These are phyloP conservation scores for Ogataea pilisensis DNA, from an alignment of 805 yeast genomes.

Conservation along the genomic window DNA sequence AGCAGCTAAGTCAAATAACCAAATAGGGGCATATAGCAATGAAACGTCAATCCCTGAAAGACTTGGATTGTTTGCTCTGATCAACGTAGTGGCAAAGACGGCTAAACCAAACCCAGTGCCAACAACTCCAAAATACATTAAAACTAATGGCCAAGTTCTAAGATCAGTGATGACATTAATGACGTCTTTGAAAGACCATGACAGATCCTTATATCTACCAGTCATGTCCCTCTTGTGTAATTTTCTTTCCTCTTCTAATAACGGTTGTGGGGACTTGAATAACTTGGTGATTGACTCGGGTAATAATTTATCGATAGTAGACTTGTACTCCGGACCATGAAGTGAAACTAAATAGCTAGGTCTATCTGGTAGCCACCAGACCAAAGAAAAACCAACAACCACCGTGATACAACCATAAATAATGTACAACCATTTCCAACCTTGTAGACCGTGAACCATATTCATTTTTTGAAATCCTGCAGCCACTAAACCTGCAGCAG, in stretches of 20 bases:
- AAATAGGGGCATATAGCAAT: conserved; percentile 80
- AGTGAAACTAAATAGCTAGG: conserved; percentile 37
- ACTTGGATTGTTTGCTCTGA: conserved; percentile 57
- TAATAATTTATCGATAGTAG: conserved; percentile 17
- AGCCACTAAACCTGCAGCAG: conserved; percentile 82
- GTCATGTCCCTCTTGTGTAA: conserved; percentile 61
- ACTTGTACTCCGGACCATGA: conserved; percentile 6
- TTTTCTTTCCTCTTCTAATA: conserved; percentile 46
- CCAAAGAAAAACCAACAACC: conserved; percentile 54
- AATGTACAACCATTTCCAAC: conserved; percentile 85
- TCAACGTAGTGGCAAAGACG: conserved; percentile 78
- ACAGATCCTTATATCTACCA: conserved; percentile 39
- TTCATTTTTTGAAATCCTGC: conserved; percentile 89
- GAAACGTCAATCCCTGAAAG: conserved; percentile 67
- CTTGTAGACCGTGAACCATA: conserved; percentile 61
- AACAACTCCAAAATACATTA: conserved; percentile 91
- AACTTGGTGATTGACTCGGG: conserved; percentile 16
- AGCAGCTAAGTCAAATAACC: conserved; percentile 80
- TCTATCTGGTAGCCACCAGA: conserved; percentile 87
- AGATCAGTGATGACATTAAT: conserved; percentile 51
- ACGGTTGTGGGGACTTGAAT: conserved; percentile 38
- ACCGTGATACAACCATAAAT: conserved; percentile 71
- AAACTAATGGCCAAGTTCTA: conserved; percentile 72
- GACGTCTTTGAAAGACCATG: conserved; percentile 63
- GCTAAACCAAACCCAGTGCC: conserved; percentile 89